Percentiles rank a stretch among this genome's conserved stretches.
phyloP scores from a whole-genome alignment of 1,284 basidiomycete species.

The Puccinia polysora region DNA sequence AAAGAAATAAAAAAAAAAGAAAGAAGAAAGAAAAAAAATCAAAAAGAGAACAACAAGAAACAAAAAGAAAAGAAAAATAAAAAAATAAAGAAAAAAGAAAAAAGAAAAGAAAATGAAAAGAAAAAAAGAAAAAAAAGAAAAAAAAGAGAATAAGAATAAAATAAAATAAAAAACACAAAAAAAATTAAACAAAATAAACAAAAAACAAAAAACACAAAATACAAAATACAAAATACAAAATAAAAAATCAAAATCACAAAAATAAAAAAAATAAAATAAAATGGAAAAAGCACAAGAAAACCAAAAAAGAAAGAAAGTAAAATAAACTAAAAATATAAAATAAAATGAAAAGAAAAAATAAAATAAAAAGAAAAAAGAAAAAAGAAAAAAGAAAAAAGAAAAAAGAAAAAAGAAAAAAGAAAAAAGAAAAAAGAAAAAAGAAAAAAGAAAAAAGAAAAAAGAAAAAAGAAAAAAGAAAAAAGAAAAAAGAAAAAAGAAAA shows the following conservation, averaged over 20 bases:
- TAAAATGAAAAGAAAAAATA: constrained; percentile 45
- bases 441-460: constrained; percentile 31
- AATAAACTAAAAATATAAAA: too few relatives aligned
- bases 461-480: constrained; percentile 46
- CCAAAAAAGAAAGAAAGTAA: too few relatives aligned
- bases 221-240: too few relatives aligned
- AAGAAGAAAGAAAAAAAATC: not conserved
- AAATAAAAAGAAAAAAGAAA: constrained; percentile 45
- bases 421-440: not conserved
- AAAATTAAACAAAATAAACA: too few relatives aligned
- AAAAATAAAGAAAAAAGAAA: constrained; percentile 52
- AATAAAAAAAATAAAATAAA: too few relatives aligned
- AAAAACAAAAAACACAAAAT: too few relatives aligned
- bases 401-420: constrained; percentile 10
- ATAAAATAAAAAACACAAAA: too few relatives aligned
- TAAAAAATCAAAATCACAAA: too few relatives aligned
- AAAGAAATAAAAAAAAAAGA: not conserved
- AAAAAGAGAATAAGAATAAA: too few relatives aligned
- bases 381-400: constrained; percentile 43
- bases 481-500: constrained; percentile 35
- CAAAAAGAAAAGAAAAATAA: constrained; percentile 25
- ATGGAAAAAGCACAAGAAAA: too few relatives aligned
- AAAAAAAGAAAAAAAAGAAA: too few relatives aligned
- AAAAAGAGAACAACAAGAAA: not conserved
- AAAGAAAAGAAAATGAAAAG: constrained; percentile 57